Evolutionary conservation across 441 rosid genomes (phyloP).

Genomic region (Corymbia calophylla): DNA sequence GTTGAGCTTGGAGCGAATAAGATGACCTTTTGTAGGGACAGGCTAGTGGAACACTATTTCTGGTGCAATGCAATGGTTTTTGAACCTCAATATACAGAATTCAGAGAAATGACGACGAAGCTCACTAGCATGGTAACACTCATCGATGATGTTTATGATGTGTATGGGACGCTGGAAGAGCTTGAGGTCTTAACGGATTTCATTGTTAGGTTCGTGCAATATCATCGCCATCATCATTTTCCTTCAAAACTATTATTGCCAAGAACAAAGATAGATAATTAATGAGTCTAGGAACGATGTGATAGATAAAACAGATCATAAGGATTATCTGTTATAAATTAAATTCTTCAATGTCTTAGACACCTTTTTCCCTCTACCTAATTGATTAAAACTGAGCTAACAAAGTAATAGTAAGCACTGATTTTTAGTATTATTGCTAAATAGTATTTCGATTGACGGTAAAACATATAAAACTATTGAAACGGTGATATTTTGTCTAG

Average conservation of each 20-base stretch:
- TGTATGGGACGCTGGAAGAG: not conserved
- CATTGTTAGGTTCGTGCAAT: not conserved
- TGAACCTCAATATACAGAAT: not conserved
- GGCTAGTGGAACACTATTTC: not conserved
- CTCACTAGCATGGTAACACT: not conserved
- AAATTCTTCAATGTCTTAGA: not conserved
- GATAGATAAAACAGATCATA: not conserved
- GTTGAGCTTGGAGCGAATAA: not conserved
- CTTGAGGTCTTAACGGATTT: not conserved
- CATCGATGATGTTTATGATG: not conserved
- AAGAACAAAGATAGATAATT: not conserved
- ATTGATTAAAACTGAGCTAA: not conserved
- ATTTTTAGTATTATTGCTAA: not conserved
- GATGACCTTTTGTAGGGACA: not conserved
- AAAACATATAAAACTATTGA: not conserved
- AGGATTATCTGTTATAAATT: not conserved
- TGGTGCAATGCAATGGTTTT: not conserved
- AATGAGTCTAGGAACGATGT: rapidly evolving
- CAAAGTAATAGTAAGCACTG: not conserved
- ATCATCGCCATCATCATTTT: not conserved
- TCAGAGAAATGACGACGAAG: not conserved
- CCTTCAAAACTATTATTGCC: not conserved
- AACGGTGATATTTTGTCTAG: not conserved
- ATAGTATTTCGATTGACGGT: not conserved
- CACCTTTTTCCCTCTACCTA: not conserved